Evolutionary conservation across 371 early-diverging fungal genomes (phyloP), one percentile per base, ranked within the genome.

Genomic region (Vairimorpha necatrix): DNA sequence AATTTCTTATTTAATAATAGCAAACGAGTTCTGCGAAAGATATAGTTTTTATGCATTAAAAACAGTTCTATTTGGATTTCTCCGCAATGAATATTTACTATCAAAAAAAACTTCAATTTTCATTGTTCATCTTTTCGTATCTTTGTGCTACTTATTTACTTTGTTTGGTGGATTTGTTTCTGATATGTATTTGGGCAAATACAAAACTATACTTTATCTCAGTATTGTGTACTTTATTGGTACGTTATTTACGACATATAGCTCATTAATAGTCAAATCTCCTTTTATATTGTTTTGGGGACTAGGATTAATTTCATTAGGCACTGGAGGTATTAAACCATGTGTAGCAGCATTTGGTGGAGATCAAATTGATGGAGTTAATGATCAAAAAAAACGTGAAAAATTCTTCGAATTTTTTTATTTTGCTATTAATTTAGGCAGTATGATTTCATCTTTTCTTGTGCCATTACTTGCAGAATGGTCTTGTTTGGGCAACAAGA

Each of bases 281-380:
- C 82, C 89, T 54, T 87, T 90, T 0, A 88, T 90, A 11, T 88
- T 89, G 61, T 79, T 89, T 33, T 81, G 90, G 20, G 82, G 90
- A 16, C 78, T 89, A 50, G 22, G 89, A 67, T 84, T 92, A 66
- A 89, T 92, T 61, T 89, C 91, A 39, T 83, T 90, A 60, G 91
- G 92, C 70, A 91, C 92, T 2, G 93, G 93, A 50, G 91, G 92
- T 68, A 92, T 93, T 82, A 92, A 92, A 83, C 86, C 90, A 48
- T 88, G 88, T 80, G 88, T 90, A 58, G 87, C 89, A 26, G 74
- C 90, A 3, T 87, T 90, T 73, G 88, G 88, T 14, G 91, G 90
- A 28, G 90, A 90, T 75, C 90, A 90, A 83, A 79, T 87, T 67
- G 34, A 30, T 6, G 83, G 86, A 20, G 56, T 60, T 7, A 83